Evolutionary conservation across 176 grass and related monocot species (phyloP), one percentile per base, ranked within the genome.

Genomic region (Leersia perrieri): DNA sequence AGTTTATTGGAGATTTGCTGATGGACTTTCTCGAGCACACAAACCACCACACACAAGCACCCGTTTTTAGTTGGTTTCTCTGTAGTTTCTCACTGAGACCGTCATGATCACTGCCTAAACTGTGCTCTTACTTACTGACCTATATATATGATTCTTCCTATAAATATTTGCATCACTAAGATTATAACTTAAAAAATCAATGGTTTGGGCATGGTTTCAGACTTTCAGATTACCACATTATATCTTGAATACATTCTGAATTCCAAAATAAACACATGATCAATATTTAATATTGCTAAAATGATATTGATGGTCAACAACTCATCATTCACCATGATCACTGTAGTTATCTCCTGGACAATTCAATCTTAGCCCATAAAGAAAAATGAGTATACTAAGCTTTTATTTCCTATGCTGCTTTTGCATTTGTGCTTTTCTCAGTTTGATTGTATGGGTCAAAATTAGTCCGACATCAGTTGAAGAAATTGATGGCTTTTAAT

Each of bases 81-180:
- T 0, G 28, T 62, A 27, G 51, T 81, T 75, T 25, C 29, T 61
- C 70, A 16, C 25, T 76, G 64, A 32, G 16, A 53, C 31, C 15
- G 44, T 22, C 74, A 26, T 31, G 66, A 45, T 68, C n/a, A 32
- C 30, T 60, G 44, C 34, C 33, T 45, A 23, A 49, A 76, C 31
- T 70, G 26, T 51, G 39, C 53, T 75, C 81, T n/a, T n/a, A n/a
- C 63, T 15, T 68, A 18, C 23, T 20, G 35, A 38, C 35, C 45
- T 42, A 33, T 23, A 7, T 70, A 60, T 25, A 33, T 70, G 47
- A 61, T 60, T 34, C 3, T 55, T 35, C 47, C 29, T 35, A 75
- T 69, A 70, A n/a, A 74, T 42, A 68, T 86, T 60, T 61, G 7
- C 33, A 80, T 32, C 55, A 81, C 23, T 27, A 84, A 30, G 44